These are phyloP conservation scores for Mycena citricolor DNA, from an alignment of 1,284 basidiomycete species.

Conservation along the genomic window DNA sequence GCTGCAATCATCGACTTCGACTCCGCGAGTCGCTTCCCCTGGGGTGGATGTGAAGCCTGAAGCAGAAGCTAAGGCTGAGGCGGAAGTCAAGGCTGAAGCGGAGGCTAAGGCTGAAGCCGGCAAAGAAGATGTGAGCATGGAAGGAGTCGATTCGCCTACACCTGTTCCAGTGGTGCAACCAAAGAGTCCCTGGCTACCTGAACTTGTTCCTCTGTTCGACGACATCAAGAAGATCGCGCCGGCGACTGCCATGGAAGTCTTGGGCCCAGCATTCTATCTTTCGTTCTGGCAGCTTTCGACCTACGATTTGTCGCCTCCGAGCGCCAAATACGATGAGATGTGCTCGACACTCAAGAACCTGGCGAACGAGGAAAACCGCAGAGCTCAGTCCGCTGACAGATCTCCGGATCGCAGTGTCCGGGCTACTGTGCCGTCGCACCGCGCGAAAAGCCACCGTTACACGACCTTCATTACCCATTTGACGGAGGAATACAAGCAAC, in stretches of 20 bases:
- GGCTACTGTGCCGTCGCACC: constrained; percentile 53
- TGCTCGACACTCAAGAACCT: constrained; percentile 54
- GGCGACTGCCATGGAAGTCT: constrained; percentile 56
- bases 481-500: constrained; percentile 73
- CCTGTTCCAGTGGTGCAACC: not conserved
- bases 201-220: constrained; percentile 67
- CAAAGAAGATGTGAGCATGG: constrained; percentile 56
- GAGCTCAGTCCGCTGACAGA: constrained; percentile 59
- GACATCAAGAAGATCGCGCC: constrained; percentile 70
- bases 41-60: constrained; percentile 37
- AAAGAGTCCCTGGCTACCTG: constrained; percentile 76
- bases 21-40: constrained; percentile 63
- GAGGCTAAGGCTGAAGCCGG: constrained; percentile 35
- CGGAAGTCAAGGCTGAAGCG: constrained; percentile 31
- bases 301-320: constrained; percentile 81
- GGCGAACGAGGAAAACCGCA: constrained; percentile 61
- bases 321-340: constrained; percentile 69
- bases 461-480: constrained; percentile 55
- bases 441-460: constrained; percentile 60
- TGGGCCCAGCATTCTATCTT: constrained; percentile 86
- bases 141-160: constrained; percentile 26
- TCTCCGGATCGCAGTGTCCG: constrained; percentile 62
- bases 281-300: constrained; percentile 95
- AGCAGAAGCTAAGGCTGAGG: constrained; percentile 32
- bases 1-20: constrained; percentile 59